These are phyloP conservation scores for Pythium graminicola DNA, from an alignment of 352 stramenopile species.

Conservation along the genomic window DNA sequence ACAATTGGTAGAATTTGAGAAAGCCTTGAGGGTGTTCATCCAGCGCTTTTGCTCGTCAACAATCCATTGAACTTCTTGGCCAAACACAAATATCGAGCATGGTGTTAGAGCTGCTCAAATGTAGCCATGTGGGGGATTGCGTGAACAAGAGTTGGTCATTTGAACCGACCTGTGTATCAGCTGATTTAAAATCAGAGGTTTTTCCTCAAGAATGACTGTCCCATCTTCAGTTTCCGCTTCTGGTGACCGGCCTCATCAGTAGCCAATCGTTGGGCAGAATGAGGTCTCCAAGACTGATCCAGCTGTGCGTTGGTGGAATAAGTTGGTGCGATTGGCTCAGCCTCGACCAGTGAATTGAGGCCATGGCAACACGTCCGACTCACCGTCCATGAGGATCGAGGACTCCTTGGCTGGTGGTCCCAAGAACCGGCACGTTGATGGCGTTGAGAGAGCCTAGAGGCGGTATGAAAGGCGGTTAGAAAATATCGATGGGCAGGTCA, in stretches of 20 bases:
- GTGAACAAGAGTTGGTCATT: constrained; percentile 2
- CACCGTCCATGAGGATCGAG: not conserved
- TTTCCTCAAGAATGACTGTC: constrained; percentile 1
- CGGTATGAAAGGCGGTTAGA: too few species aligned
- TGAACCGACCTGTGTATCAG: not conserved
- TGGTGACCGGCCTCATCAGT: not conserved
- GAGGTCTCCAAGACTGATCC: not conserved
- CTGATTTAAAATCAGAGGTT: not conserved
- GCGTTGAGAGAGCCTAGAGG: too few species aligned
- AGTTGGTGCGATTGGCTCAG: constrained; percentile 13
- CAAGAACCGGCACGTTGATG: too few species aligned
- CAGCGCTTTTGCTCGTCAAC: too few species aligned
- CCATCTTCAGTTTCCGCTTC: constrained; percentile 7
- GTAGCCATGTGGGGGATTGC: constrained; percentile 13
- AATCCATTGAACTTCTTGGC: too few species aligned
- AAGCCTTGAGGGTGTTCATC: too few species aligned
- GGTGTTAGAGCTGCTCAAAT: too few species aligned
- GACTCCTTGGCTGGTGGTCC: not conserved
- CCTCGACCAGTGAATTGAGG: constrained; percentile 15
- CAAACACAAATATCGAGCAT: too few species aligned
- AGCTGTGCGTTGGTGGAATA: constrained; percentile 20
- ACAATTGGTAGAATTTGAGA: too few species aligned
- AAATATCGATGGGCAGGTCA: too few species aligned
- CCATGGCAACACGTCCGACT: constrained; percentile 20
- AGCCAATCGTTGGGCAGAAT: constrained; percentile 1